Evolutionary conservation across 2,329 filamentous ascomycete species (phyloP).

Genomic region (Talaromyces pinophilus): DNA sequence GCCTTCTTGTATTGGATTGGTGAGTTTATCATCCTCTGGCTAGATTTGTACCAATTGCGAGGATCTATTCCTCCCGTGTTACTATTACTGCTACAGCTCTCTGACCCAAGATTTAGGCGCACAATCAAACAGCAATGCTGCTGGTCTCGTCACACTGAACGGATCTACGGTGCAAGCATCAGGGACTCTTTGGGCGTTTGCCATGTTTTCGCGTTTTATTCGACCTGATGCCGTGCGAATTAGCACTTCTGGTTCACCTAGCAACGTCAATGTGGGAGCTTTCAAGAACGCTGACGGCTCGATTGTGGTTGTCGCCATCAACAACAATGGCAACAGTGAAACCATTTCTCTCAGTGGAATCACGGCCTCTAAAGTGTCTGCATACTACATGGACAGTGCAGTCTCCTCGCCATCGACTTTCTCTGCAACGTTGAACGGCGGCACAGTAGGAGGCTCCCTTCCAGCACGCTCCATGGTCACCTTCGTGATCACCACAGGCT

Average conservation of each 20-base stretch:
- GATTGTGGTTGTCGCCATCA: not conserved
- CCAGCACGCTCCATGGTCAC: not conserved
- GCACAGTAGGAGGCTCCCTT: not conserved
- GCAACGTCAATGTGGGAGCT: not conserved
- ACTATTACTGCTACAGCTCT: not conserved
- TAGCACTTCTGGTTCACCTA: not conserved
- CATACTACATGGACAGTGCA: not conserved
- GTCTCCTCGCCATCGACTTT: not conserved
- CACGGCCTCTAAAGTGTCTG: not conserved
- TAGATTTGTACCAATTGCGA: not conserved
- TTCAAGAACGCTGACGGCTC: constrained; percentile 8
- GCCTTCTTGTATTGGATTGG: constrained; percentile 18
- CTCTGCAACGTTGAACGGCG: not conserved
- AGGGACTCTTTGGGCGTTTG: not conserved
- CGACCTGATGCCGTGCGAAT: constrained; percentile 2
- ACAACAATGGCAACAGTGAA: not conserved
- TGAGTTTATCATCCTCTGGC: not conserved
- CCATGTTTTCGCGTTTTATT: constrained; percentile 11
- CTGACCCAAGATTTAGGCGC: not conserved
- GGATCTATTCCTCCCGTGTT: not conserved
- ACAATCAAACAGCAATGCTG: not conserved
- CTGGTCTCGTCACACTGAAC: not conserved
- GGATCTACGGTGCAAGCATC: not conserved
- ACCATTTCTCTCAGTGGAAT: not conserved
- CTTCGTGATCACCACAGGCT: constrained; percentile 6